These are phyloP conservation scores for Coccinonectria pachysandricola DNA, from an alignment of 2,329 filamentous ascomycete genomes.

Conservation along the genomic window DNA sequence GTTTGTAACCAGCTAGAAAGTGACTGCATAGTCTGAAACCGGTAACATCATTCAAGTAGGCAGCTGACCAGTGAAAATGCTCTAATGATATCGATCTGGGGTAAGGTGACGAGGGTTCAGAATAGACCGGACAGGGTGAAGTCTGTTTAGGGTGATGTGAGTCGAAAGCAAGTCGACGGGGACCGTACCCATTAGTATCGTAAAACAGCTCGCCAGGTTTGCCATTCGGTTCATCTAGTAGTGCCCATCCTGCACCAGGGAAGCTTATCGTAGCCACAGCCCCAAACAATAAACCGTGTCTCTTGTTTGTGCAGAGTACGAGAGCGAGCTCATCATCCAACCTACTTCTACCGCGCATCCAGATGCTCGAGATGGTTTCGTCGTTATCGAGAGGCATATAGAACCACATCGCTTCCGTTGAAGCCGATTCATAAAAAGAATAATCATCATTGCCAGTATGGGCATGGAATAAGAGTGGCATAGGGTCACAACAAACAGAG, in stretches of 20 bases:
- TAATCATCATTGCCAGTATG: neutral
- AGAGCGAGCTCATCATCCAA: neutral
- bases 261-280: neutral
- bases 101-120: neutral
- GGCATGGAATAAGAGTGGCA: neutral
- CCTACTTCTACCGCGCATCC: neutral
- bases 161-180: neutral
- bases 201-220: neutral
- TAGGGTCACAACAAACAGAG: constrained; percentile 2
- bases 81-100: neutral
- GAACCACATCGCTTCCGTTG: constrained; percentile 1
- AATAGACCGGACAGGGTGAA: too few species aligned
- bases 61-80: constrained; percentile 1
- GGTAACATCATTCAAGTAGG: neutral
- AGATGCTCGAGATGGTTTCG: constrained; percentile 1
- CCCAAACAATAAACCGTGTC: constrained; percentile 1
- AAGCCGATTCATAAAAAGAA: neutral
- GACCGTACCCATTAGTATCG: constrained; percentile 1
- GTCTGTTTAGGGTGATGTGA: neutral
- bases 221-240: constrained; percentile 1
- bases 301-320: constrained; percentile 1
- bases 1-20: neutral
- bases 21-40: neutral
- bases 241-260: neutral
- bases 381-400: constrained; percentile 1